phyloP scores from a whole-genome alignment of 2,329 filamentous ascomycete species.

The Botrytis aclada region DNA sequence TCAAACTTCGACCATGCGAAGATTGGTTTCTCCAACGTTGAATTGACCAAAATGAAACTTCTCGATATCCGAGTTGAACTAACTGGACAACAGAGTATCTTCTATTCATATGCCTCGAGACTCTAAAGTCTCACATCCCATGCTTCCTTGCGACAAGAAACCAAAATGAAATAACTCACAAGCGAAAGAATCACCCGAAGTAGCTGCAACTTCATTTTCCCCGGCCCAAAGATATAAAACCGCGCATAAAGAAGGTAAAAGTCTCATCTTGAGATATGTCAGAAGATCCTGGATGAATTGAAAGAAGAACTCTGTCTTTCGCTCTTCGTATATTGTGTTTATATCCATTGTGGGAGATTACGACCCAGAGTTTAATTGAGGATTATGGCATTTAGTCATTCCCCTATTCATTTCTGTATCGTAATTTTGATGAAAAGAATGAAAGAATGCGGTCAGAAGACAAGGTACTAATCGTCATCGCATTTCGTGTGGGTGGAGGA shows the following conservation, averaged over 20 bases:
- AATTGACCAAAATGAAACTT: neutral
- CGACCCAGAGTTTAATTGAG: neutral
- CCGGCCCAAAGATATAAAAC: neutral
- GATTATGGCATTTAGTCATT: neutral
- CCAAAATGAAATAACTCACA: neutral
- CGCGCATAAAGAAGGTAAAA: neutral
- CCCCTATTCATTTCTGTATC: neutral
- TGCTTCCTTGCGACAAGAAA: neutral
- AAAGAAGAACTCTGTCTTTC: neutral
- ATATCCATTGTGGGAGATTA: neutral
- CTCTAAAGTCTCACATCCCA: rapidly evolving
- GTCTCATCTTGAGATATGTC: neutral
- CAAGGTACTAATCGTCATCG: neutral
- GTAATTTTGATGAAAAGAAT: neutral
- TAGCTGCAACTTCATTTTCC: neutral
- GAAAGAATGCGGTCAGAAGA: neutral
- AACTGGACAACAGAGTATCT: neutral
- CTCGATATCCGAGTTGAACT: neutral
- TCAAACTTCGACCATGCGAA: neutral
- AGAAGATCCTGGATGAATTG: neutral
- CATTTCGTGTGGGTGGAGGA: neutral
- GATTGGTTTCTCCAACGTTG: neutral
- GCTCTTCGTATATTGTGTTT: neutral
- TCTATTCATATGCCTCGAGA: neutral
- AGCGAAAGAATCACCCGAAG: neutral